Base-by-base conservation (phyloP, 805 yeast genomes). In the Myxozyma mucilagina region DNA sequence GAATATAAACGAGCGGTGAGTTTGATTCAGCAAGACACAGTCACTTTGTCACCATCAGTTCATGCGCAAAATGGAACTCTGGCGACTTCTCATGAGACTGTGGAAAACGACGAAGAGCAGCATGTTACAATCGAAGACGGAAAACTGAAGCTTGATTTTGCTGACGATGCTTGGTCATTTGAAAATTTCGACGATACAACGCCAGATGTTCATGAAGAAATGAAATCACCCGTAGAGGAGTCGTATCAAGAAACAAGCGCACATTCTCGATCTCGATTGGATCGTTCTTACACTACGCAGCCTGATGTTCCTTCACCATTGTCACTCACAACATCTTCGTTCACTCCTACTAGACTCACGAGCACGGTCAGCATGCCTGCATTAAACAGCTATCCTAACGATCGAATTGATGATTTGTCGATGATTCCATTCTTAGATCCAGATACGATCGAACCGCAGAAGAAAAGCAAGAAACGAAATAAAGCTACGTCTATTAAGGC, bases 111-210 rank as follows among this genome's bases (percentile, higher is more conserved):
- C 13, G n/a, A n/a, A 4, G 50, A 29, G 24, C 59, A 53, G 38
- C 57, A 57, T 20, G 60, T 60, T 24, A 32, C 53, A 7, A 56
- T 57, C 20, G 41, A 49, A 7, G 61, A 53, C n/a, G 64, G 61
- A 35, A 47, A 47, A 34, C 51, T 60, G 29, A 47, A 60, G 39
- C 47, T 60, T 35, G 51, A 44, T 31, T 42, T 60, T 20, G 48
- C 54, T 41, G 57, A 58, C 13, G 47, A 41, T 29, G n/a, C 24
- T 6, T 51, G 47, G 55, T 41, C 31, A 29, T 38, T 47, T 36
- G 52, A 57, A n/a, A 41, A 38, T 29, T 47, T 51, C 14, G 47
- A 42, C 20, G 35, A 24, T 10, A 24, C 53, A 20, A 24, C 45
- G 11, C 29, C 34, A 10, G 3, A 16, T 9, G 42, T n/a, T 31